phyloP scores from a whole-genome alignment of 306 rosid genomes.

The Rosa lucieae region DNA sequence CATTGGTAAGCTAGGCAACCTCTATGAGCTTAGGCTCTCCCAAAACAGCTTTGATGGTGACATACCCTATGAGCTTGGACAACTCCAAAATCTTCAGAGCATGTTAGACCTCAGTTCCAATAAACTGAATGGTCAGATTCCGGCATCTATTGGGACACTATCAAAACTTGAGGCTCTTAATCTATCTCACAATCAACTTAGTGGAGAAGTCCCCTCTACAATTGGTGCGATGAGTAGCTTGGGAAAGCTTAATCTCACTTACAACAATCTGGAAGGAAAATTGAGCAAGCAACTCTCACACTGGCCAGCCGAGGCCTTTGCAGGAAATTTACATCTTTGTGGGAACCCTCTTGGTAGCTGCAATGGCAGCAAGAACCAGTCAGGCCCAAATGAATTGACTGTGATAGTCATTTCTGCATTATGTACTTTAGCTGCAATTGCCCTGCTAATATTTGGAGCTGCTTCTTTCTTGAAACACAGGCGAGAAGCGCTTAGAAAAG shows the following conservation, averaged over 20 bases:
- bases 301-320: constrained; percentile 67
- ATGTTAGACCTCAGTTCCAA: constrained; percentile 80
- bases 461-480: constrained; percentile 46
- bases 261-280: constrained; percentile 71
- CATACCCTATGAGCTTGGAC: constrained; percentile 69
- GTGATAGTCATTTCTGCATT: constrained; percentile 60
- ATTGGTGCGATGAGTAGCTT: constrained; percentile 83
- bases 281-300: constrained; percentile 59
- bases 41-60: constrained; percentile 61
- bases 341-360: constrained; percentile 71
- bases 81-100: constrained; percentile 86
- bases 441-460: constrained; percentile 49
- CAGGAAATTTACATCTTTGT: constrained; percentile 73
- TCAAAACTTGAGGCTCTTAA: constrained; percentile 78
- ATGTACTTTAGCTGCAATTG: constrained; percentile 67
- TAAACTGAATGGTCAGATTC: constrained; percentile 72
- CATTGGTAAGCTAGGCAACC: constrained; percentile 60
- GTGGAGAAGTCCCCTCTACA: constrained; percentile 69
- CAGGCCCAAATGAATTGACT: constrained; percentile 48
- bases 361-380: constrained; percentile 18
- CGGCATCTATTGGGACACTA: constrained; percentile 52
- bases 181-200: constrained; percentile 83
- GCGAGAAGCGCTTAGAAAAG: constrained; percentile 42
- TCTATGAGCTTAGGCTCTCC: constrained; percentile 75
- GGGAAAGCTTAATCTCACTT: constrained; percentile 82